phyloP scores from a whole-genome alignment of 1,139 yeast species.

The Debaryomyces coudertii region DNA sequence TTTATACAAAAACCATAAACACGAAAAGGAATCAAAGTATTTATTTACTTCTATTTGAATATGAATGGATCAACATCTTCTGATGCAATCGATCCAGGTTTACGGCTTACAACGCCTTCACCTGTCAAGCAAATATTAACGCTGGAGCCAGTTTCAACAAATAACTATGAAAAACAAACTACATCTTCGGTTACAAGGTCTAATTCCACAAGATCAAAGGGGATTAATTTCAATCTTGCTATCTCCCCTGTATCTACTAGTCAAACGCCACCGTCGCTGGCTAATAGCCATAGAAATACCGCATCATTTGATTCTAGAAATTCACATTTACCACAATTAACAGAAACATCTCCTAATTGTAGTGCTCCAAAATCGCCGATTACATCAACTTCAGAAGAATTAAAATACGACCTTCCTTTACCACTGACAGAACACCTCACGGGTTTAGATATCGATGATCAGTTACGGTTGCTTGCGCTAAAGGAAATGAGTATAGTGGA shows the following conservation, averaged over 20 bases:
- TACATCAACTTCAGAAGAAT: constrained; percentile 16
- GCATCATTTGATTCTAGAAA: neutral
- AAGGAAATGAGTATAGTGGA: constrained; percentile 67
- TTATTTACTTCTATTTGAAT: neutral
- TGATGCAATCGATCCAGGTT: neutral
- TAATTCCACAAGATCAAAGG: constrained; percentile 25
- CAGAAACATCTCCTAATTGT: constrained; percentile 13
- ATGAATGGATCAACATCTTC: constrained; percentile 5
- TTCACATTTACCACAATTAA: constrained; percentile 13
- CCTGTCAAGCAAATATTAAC: constrained; percentile 11
- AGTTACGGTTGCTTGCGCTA: constrained; percentile 57
- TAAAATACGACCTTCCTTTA: constrained; percentile 32
- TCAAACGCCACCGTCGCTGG: constrained; percentile 8
- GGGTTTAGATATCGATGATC: constrained; percentile 52
- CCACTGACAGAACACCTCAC: constrained; percentile 37
- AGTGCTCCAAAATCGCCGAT: constrained; percentile 10
- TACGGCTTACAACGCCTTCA: constrained; percentile 12
- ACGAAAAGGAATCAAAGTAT: neutral
- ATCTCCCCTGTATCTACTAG: constrained; percentile 27
- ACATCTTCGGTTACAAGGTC: constrained; percentile 2
- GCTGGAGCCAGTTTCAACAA: constrained; percentile 1
- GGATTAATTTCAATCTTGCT: constrained; percentile 36
- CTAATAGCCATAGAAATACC: neutral
- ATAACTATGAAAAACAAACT: constrained; percentile 1
- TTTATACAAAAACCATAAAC: neutral